Evolutionary conservation across 148 eudicot species (phyloP).

Genomic region (Arctostaphylos glauca): DNA sequence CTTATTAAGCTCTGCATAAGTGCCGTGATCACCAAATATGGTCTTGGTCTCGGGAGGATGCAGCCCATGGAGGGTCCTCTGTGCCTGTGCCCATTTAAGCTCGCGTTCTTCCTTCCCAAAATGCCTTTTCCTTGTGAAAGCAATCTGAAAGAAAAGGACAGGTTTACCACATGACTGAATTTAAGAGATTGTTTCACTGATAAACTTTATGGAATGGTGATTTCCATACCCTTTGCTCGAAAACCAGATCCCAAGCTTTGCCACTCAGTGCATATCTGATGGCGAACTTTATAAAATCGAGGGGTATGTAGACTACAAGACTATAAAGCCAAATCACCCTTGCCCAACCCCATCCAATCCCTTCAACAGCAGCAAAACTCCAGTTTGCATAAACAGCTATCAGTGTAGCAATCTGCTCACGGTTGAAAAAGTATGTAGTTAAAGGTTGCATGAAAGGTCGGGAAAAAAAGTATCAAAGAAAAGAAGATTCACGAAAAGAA

Average conservation of each 20-base stretch:
- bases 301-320: conserved; percentile 38
- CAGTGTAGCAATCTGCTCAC: conserved; percentile 37
- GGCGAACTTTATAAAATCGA: conserved; percentile 38
- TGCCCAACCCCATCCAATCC: conserved; percentile 52
- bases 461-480: neutral
- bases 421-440: neutral
- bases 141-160: conserved; percentile 34
- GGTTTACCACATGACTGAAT: neutral
- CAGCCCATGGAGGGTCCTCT: conserved; percentile 65
- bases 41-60: conserved; percentile 39
- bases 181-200: neutral
- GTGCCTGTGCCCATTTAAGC: conserved; percentile 70
- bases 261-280: conserved; percentile 42
- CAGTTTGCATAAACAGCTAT: conserved; percentile 48
- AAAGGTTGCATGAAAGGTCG: neutral
- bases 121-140: conserved; percentile 66
- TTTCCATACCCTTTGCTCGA: conserved; percentile 41
- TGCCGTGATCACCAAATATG: conserved; percentile 39
- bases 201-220: neutral
- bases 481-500: neutral
- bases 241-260: conserved; percentile 42
- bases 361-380: conserved; percentile 44
- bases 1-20: conserved; percentile 54
- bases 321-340: conserved; percentile 49
- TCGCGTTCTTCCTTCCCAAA: conserved; percentile 69